phyloP scores from a whole-genome alignment of 2,329 filamentous ascomycete species.

The Fusarium beomiforme region DNA sequence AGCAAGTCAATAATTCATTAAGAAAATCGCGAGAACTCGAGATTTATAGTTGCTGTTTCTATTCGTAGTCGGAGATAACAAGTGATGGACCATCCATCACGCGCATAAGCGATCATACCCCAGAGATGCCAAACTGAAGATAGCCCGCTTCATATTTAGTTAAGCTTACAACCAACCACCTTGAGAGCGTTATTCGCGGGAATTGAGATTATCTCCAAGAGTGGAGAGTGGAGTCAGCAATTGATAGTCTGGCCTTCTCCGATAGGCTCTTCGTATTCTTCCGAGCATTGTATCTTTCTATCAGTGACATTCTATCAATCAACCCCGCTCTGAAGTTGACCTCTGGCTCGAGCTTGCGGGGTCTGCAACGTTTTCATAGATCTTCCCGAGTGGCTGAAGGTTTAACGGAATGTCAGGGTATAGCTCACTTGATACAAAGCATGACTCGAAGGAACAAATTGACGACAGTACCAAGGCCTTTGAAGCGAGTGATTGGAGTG shows the following conservation, averaged over 20 bases:
- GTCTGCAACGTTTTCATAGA: no score
- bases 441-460: no score
- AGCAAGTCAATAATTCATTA: neutral
- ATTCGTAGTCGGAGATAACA: neutral
- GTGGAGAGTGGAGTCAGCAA: neutral
- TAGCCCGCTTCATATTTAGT: neutral
- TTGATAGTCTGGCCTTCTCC: neutral
- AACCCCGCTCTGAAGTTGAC: neutral
- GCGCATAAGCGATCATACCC: neutral
- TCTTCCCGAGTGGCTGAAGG: no score
- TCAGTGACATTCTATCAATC: neutral
- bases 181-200: neutral
- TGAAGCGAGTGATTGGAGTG: no score
- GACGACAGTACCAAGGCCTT: no score
- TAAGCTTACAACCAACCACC: neutral
- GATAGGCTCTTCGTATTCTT: neutral
- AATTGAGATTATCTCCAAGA: neutral
- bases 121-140: neutral
- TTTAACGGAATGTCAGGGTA: no score
- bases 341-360: neutral
- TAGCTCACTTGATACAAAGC: no score
- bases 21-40: neutral
- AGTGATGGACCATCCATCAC: neutral
- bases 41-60: neutral
- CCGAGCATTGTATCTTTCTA: neutral